Base-by-base conservation (phyloP, 768 basidiomycete species). In the Suillus alpinus region DNA sequence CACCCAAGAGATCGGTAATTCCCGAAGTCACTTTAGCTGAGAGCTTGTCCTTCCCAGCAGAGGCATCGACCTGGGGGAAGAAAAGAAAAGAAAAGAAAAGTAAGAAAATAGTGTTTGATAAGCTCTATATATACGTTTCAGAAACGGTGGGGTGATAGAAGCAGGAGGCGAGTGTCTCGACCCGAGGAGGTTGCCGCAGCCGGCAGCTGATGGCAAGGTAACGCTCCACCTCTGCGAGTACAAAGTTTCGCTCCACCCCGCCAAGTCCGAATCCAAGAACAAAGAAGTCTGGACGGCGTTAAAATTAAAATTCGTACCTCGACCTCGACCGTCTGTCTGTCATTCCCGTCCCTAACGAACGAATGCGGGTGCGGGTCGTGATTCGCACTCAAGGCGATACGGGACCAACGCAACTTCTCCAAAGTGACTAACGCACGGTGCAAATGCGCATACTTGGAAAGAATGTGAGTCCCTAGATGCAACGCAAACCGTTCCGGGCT, bases 291-390 rank as follows among this genome's bases (percentile, higher is more conserved):
- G 12, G 4, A 34, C 18, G 20, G 14, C 14, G 3, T 46, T 20
- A 34, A 31, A 63, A 63, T 58, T 47, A 58, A 18, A 47, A 9
- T 23, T 72, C 76, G 58, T 56, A 88, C 84, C 73, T 83, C 81
- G 14, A 81, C 85, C 20, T 83, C 83, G 6, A 87, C 81, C 36
- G 88, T 70, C 4, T 86, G 81, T 78, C 91, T 96, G 71, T 98
- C 95, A 3, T 95, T 92, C 1, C 95, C 96, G 66, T 98, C 93
- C 26, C 95, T 80, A 59, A 83, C 79, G 74, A 96, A 98, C 16
- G 93, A 84, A 71, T 95, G 92, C 7, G 83, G 72, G 71, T 98
- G 95, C 2, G 78, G 78, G 62, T 79, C 60, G 3, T 71, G 63
- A 44, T 63, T 65, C 7, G 74, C 78, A 6, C 76, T 72, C 39